Percentiles rank a stretch among this genome's conserved stretches.
These are phyloP conservation scores for Tylopilus vinaceipallidus DNA, from an alignment of 768 basidiomycete species.

Conservation along the genomic window DNA sequence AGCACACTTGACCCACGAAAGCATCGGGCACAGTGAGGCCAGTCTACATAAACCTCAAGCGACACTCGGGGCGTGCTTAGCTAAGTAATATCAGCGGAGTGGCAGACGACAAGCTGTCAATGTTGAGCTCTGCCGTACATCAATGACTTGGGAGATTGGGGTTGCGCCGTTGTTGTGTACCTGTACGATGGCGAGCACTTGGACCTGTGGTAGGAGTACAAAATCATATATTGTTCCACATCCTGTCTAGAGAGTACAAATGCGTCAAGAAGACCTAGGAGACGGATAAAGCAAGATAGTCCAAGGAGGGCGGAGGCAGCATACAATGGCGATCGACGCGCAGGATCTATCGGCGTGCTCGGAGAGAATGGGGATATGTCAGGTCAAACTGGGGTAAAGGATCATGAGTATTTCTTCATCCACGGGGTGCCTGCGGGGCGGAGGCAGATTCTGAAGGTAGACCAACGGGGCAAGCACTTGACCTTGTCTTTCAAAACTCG, in stretches of 20 bases:
- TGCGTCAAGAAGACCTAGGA: conserved; percentile 18
- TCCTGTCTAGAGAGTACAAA: conserved; percentile 24
- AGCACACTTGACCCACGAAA: background rate
- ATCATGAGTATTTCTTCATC: conserved; percentile 72
- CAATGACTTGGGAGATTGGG: no score
- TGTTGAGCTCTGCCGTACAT: no score
- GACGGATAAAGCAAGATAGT: conserved; percentile 4
- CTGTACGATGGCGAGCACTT: background rate
- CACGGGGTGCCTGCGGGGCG: conserved; percentile 62
- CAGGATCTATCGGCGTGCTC: conserved; percentile 5
- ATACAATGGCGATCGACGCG: conserved; percentile 13
- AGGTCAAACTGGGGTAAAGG: conserved; percentile 38
- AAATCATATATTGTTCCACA: conserved; percentile 21
- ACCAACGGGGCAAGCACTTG: conserved; percentile 57
- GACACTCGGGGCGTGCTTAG: background rate
- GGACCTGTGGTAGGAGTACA: conserved; percentile 5
- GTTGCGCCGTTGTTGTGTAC: background rate
- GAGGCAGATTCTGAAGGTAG: conserved; percentile 59
- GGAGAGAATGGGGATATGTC: conserved; percentile 15
- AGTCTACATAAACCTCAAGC: background rate
- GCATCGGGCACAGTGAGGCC: background rate
- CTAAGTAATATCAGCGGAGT: no score
- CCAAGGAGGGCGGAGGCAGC: conserved; percentile 1
- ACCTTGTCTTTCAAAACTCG: conserved; percentile 17
- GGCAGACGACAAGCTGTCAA: no score